Evolutionary conservation across 202 grass and related monocot species (phyloP), one percentile per base, ranked within the genome.

Genomic region (Digitaria exilis): DNA sequence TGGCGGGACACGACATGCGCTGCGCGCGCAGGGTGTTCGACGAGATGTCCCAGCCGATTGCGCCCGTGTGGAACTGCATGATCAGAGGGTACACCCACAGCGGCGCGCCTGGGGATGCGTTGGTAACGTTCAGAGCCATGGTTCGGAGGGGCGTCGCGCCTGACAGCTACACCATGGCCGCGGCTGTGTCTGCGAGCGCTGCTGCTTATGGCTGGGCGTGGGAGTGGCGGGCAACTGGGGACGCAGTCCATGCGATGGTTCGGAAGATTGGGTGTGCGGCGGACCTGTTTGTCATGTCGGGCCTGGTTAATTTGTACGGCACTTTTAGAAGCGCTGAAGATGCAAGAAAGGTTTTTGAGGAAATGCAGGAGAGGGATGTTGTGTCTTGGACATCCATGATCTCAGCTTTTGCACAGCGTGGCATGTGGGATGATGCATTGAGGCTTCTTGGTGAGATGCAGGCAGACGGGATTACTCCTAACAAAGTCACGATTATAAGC

Each of bases 361-460:
- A 93, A 86, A 97, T 94, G 86, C 80, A 10, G 9, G 64, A 91
- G 4, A 87, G 74, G 79, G 95, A 97, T 78, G 88, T 97, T 9
- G 92, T 97, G 26, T 84, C 92, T 30, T 97, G 95, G 95, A 97
- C 95, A 2, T 94, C 82, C 11, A 88, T 97, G 86, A 77, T 97
- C 22, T 92, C 92, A 69, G 85, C 89, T 26, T 94, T 82, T 76
- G 73, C 88, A 4, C 87, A 87, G 5, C 17, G 65, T 65, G 46
- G 85, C 21, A 66, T 75, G 52, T 91, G 87, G 88, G 79, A 91
- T 71, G 82, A 81, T 65, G 92, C 57, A 10, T 71, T 82, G 19
- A 60, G 41, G 39, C 73, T 91, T 50, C 89, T 97, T 73, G 43
- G 82, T 77, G 72, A 89, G 54, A 94, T 97, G 92, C 83, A 87